Evolutionary conservation across 2,329 filamentous ascomycete genomes (phyloP).

Genomic region (Microthyrium microscopicum): DNA sequence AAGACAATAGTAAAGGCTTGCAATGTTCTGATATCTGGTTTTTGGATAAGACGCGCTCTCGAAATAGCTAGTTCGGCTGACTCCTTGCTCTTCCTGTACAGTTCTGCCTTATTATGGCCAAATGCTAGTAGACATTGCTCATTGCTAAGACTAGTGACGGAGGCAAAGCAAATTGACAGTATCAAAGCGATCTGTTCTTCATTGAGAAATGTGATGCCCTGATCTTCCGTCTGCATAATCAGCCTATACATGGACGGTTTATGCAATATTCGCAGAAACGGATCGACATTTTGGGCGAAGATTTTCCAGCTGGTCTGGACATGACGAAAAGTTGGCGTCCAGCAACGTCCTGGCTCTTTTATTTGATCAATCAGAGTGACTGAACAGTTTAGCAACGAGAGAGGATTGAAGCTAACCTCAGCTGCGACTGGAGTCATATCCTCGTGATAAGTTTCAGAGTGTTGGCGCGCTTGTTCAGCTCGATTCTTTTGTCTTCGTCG

Average conservation of each 20-base stretch:
- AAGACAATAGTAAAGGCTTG: conserved; percentile 1
- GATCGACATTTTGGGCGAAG: conserved; percentile 2
- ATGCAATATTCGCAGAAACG: not conserved
- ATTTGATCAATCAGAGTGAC: too few relatives aligned
- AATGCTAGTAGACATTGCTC: not conserved
- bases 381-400: too few relatives aligned
- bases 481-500: too few relatives aligned
- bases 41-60: not conserved
- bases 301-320: not conserved
- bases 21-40: not conserved
- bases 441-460: too few relatives aligned
- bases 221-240: too few relatives aligned
- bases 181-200: not conserved
- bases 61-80: not conserved
- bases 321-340: not conserved
- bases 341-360: too few relatives aligned
- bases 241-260: conserved; percentile 2
- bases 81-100: not conserved
- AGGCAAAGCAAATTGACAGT: conserved; percentile 1
- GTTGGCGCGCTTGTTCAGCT: too few relatives aligned
- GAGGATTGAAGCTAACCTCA: too few relatives aligned
- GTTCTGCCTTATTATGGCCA: not conserved
- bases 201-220: too few relatives aligned
- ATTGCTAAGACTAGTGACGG: not conserved
- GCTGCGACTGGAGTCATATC: too few relatives aligned